phyloP scores from a whole-genome alignment of 768 basidiomycete species.

The Holtermanniella nyarrowii region DNA sequence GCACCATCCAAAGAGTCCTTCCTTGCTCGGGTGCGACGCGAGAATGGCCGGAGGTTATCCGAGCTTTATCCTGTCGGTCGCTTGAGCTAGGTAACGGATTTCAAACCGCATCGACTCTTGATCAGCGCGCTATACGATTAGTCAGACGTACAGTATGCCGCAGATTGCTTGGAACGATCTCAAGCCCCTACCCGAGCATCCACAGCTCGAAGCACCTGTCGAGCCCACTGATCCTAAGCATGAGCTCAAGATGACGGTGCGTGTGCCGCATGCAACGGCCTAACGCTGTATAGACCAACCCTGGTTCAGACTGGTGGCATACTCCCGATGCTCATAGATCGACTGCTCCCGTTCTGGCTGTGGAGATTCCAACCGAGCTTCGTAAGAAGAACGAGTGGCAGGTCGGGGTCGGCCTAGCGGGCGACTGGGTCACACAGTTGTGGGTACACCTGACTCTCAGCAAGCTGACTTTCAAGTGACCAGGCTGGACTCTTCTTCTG shows the following conservation, averaged over 20 bases:
- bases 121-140: too few species aligned
- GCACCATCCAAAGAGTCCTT: too few species aligned
- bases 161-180: background rate
- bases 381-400: background rate
- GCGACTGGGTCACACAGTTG: background rate
- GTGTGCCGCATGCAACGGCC: background rate
- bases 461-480: constrained; percentile 1
- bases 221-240: background rate
- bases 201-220: background rate
- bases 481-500: constrained; percentile 4
- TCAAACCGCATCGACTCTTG: too few species aligned
- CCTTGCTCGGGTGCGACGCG: too few species aligned
- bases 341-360: background rate
- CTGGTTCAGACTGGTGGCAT: background rate
- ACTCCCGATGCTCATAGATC: background rate
- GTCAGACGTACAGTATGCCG: background rate
- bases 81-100: too few species aligned
- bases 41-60: too few species aligned
- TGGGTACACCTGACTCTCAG: background rate
- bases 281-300: background rate
- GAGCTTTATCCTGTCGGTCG: too few species aligned
- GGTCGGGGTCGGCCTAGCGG: background rate
- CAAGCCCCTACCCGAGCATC: background rate
- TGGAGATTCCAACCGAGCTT: background rate
- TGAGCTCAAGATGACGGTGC: background rate